Percentiles rank a stretch among this genome's conserved stretches.
phyloP scores from a whole-genome alignment of 176 grass and related monocot genomes.

The Carex cristatella region DNA sequence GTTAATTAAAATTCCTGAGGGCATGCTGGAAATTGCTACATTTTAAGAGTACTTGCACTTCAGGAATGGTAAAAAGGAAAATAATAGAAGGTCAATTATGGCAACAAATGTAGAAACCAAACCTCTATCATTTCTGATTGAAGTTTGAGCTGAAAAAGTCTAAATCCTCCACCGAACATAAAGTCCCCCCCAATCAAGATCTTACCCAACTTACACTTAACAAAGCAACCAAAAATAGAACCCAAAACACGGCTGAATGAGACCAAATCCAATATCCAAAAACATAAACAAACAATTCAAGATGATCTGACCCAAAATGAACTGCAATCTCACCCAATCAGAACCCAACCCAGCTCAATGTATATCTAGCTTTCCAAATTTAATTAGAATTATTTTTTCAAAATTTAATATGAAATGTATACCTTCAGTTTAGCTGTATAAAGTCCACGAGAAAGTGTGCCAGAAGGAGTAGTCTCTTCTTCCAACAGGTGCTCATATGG shows the following conservation, averaged over 20 bases:
- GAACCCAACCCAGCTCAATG: neutral
- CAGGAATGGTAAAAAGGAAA: neutral
- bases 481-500: conserved; percentile 37
- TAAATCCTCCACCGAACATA: neutral
- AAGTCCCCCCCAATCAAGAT: neutral
- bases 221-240: neutral
- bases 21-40: neutral
- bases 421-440: conserved; percentile 46
- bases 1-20: neutral
- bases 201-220: neutral
- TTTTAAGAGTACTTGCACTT: neutral
- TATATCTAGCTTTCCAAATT: neutral
- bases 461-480: conserved; percentile 47
- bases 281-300: neutral
- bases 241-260: neutral
- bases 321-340: neutral
- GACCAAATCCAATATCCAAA: neutral
- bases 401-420: neutral
- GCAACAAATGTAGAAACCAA: neutral
- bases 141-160: neutral
- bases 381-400: neutral
- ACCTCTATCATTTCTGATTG: neutral
- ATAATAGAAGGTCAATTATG: neutral
- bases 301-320: conserved; percentile 1
- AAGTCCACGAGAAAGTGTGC: conserved; percentile 32